Conservation (phyloP, 2,329 filamentous ascomycete genomes). For the Hymenoscyphus scutula region DNA sequence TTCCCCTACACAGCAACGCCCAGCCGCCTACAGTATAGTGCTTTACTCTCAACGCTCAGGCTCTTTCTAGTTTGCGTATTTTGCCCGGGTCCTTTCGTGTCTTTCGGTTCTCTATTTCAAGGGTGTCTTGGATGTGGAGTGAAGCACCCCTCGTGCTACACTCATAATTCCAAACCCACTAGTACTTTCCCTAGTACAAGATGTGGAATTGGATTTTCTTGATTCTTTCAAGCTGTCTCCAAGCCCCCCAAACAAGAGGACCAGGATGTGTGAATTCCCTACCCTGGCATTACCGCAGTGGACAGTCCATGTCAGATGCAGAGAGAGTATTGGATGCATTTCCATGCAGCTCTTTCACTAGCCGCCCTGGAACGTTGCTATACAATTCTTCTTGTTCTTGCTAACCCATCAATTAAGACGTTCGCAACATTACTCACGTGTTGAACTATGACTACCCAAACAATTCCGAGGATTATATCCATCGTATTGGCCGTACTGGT, state of each 20-base stretch:
- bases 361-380: slow-evolving; percentile 61
- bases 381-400: slow-evolving; percentile 57
- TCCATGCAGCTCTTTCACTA: slow-evolving; percentile 36
- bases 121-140: slow-evolving; percentile 85
- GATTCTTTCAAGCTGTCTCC: slow-evolving; percentile 75
- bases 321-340: slow-evolving; percentile 41
- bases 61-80: slow-evolving; percentile 84
- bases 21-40: slow-evolving; percentile 62
- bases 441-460: slow-evolving; percentile 99
- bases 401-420: slow-evolving; percentile 93
- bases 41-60: slow-evolving; percentile 91
- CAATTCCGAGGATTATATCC: slow-evolving; percentile 98
- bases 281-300: slow-evolving; percentile 48
- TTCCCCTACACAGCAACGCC: slow-evolving; percentile 51
- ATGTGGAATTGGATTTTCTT: slow-evolving; percentile 77
- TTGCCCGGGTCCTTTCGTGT: slow-evolving; percentile 84
- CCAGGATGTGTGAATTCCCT: slow-evolving; percentile 56
- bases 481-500: slow-evolving; percentile 93
- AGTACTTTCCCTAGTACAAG: slow-evolving; percentile 63
- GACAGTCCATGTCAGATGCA: slow-evolving; percentile 37
- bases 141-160: slow-evolving; percentile 66
- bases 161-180: slow-evolving; percentile 74
- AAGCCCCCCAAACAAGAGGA: slow-evolving; percentile 61
- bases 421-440: slow-evolving; percentile 99
- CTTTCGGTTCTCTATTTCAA: slow-evolving; percentile 75